Conservation (phyloP, 78 protist species). For the Creolimax fragrantissima region DNA sequence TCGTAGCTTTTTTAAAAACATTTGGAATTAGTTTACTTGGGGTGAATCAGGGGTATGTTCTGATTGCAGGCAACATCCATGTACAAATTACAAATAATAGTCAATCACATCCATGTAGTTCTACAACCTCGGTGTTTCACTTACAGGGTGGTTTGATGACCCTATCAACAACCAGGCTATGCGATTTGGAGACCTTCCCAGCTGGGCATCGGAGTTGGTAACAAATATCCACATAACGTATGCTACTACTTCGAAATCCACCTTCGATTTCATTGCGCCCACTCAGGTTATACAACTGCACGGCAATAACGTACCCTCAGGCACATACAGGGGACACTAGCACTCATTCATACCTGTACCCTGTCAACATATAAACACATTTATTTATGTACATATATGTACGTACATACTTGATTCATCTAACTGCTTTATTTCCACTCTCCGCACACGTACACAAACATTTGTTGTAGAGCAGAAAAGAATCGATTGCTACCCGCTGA, state of each 20-base stretch:
- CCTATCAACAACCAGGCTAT: slow-evolving; percentile 1
- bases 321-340: not conserved
- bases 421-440: not conserved
- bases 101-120: too few relatives aligned
- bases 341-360: not conserved
- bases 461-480: not conserved
- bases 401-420: not conserved
- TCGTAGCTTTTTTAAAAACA: too few relatives aligned
- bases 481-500: not conserved
- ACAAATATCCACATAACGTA: not conserved
- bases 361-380: not conserved
- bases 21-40: too few relatives aligned
- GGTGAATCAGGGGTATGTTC: too few relatives aligned
- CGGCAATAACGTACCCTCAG: not conserved
- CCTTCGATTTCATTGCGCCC: not conserved
- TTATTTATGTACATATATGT: not conserved
- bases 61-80: too few relatives aligned
- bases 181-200: not conserved
- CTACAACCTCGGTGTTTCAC: too few relatives aligned
- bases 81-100: too few relatives aligned
- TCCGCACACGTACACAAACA: not conserved
- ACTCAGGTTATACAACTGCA: not conserved
- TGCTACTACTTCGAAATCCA: not conserved
- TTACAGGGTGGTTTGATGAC: not conserved
- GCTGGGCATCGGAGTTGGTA: not conserved